These are phyloP conservation scores for Fusarium agapanthi DNA, from an alignment of 2,329 filamentous ascomycete species.

Conservation along the genomic window DNA sequence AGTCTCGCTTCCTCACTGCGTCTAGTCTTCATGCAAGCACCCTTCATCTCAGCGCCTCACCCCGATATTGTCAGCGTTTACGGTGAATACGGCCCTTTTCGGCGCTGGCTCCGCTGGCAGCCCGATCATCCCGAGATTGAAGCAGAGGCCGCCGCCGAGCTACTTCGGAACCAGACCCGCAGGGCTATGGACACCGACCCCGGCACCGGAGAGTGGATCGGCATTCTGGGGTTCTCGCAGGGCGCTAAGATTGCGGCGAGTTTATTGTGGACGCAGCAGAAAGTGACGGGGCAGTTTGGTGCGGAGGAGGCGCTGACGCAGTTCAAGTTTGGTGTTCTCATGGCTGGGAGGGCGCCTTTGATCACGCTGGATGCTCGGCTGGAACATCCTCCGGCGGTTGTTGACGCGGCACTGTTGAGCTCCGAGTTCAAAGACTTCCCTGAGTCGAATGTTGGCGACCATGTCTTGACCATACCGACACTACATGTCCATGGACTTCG, in stretches of 20 bases:
- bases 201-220: slow-evolving; percentile 67
- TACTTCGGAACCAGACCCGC: slow-evolving; percentile 52
- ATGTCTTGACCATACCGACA: slow-evolving; percentile 47
- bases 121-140: slow-evolving; percentile 64
- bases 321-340: slow-evolving; percentile 50
- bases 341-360: slow-evolving; percentile 47
- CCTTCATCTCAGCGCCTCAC: slow-evolving; percentile 69
- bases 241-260: slow-evolving; percentile 70
- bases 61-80: slow-evolving; percentile 72
- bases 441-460: slow-evolving; percentile 55
- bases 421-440: slow-evolving; percentile 50
- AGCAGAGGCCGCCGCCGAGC: slow-evolving; percentile 50
- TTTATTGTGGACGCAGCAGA: slow-evolving; percentile 70
- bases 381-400: slow-evolving; percentile 60
- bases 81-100: slow-evolving; percentile 71
- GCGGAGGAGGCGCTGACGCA: slow-evolving; percentile 25
- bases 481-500: slow-evolving; percentile 57
- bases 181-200: slow-evolving; percentile 63
- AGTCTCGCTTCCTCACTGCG: slow-evolving; percentile 68
- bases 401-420: slow-evolving; percentile 35
- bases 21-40: slow-evolving; percentile 76
- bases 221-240: slow-evolving; percentile 72
- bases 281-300: slow-evolving; percentile 51
- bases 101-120: slow-evolving; percentile 69
- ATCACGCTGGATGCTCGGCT: slow-evolving; percentile 52